Percentiles rank a stretch among this genome's conserved stretches.
Evolutionary conservation across 2,329 filamentous ascomycete species (phyloP).

Genomic region (Myriosclerotinia duriaeana): DNA sequence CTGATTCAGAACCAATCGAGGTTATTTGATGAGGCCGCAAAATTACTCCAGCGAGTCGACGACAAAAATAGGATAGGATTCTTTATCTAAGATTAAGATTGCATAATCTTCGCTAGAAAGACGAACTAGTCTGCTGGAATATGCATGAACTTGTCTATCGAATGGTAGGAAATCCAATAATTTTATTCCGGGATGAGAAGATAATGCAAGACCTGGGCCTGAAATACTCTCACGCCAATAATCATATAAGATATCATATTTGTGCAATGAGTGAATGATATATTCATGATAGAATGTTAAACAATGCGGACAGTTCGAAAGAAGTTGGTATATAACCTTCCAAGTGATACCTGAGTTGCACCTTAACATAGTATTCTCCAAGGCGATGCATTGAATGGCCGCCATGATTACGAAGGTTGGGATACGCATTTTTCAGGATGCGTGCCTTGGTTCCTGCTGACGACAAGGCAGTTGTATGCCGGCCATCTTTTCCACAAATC

Average conservation of each 20-base stretch:
- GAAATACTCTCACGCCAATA: background rate
- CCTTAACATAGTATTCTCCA: background rate
- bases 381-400: no score
- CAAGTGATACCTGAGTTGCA: background rate
- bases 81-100: background rate
- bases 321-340: background rate
- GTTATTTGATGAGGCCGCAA: conserved; percentile 4
- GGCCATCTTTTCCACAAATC: background rate
- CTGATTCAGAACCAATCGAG: conserved; percentile 10
- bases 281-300: background rate
- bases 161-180: background rate
- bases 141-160: background rate
- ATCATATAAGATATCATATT: background rate
- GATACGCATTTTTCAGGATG: background rate
- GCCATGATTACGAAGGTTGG: no score
- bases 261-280: background rate
- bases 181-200: background rate
- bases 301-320: background rate
- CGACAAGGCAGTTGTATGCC: background rate
- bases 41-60: conserved; percentile 1
- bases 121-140: conserved; percentile 6
- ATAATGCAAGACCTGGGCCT: background rate
- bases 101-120: background rate
- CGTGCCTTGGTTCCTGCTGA: background rate
- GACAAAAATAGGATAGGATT: conserved; percentile 13